Base-by-base conservation (phyloP, 1,284 basidiomycete genomes). In the Cryptococcus neoformans region DNA sequence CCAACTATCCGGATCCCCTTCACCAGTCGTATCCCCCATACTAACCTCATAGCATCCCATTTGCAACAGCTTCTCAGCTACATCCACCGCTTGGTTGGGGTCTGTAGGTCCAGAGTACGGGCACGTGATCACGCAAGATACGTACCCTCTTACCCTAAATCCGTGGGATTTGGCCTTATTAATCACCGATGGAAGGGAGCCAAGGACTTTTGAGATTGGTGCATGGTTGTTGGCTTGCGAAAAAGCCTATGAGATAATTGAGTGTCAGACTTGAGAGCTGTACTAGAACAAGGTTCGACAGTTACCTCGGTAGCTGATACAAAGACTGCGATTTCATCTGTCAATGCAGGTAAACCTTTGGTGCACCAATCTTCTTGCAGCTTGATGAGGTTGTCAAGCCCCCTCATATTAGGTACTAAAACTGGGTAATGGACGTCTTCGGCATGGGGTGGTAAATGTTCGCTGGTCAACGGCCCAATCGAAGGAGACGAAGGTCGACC, bases 21-120 rank as follows among this genome's bases (percentile, higher is more conserved):
- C 85, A 0, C 94, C 94, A 1, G 92, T 90, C 1, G 93, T 98
- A 76, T 98, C 94, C 0, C 92, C 92, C 37, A 97, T 78, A 62
- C 88, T 90, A 51, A 97, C 85, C 72, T 98, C 90, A 77, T 95
- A 96, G 72, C 92, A 95, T 0, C 93, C 94, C 88, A 96, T 94
- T 57, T 92, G 85, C 4, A 86, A 65, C 34, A 98, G 75, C 62
- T 83, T 84, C 60, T 83, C 83, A 0, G 89, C 80, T 10, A 96
- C 85, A 17, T 86, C 83, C 46, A 86, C 82, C 6, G 93, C 92
- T 16, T 79, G 78, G 44, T 78, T 76, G 1, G 84, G 83, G 57
- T 87, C 85, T n/a, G 90, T 87, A 7, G 79, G 79, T 1, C 94
- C 94, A 34, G 62, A 62, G 74, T 89, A 96, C 1, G 94, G 94